phyloP scores from a whole-genome alignment of 192 early-diverging fungal genomes.

The Thoreauomyces humboldtii region DNA sequence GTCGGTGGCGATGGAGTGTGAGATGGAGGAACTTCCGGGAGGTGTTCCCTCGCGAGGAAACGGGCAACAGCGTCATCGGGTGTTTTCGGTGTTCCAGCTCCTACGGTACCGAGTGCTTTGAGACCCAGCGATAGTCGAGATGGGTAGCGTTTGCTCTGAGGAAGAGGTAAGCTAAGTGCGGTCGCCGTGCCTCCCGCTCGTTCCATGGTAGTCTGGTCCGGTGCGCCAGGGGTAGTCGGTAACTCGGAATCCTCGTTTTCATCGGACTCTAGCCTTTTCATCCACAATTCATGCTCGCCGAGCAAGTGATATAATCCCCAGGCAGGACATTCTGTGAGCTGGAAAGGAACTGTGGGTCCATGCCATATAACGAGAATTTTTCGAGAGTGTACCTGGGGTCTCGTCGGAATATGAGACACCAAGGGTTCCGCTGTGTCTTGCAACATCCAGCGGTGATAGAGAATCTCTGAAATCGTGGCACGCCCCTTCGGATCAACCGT shows the following conservation, averaged over 20 bases:
- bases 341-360: constrained; percentile 28
- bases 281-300: constrained; percentile 34
- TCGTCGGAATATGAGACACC: constrained; percentile 23
- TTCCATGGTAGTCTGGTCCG: too few species aligned
- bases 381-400: constrained; percentile 31
- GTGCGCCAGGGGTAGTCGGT: background rate
- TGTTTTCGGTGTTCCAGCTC: too few species aligned
- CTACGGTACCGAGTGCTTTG: too few species aligned
- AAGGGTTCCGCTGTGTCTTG: constrained; percentile 61
- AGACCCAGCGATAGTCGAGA: too few species aligned
- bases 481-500: constrained; percentile 36
- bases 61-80: too few species aligned
- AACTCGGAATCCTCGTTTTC: background rate
- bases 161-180: too few species aligned
- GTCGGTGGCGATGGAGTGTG: background rate
- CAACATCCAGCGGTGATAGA: constrained; percentile 47
- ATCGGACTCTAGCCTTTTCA: background rate
- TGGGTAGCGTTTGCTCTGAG: too few species aligned
- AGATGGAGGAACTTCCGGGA: background rate
- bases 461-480: constrained; percentile 40
- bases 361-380: constrained; percentile 45
- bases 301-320: constrained; percentile 47
- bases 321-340: constrained; percentile 29
- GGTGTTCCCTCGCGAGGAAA: too few species aligned
- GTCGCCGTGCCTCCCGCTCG: too few species aligned